These are phyloP conservation scores for Daldinia caldariorum DNA, from an alignment of 495 filamentous ascomycete species.

Conservation along the genomic window DNA sequence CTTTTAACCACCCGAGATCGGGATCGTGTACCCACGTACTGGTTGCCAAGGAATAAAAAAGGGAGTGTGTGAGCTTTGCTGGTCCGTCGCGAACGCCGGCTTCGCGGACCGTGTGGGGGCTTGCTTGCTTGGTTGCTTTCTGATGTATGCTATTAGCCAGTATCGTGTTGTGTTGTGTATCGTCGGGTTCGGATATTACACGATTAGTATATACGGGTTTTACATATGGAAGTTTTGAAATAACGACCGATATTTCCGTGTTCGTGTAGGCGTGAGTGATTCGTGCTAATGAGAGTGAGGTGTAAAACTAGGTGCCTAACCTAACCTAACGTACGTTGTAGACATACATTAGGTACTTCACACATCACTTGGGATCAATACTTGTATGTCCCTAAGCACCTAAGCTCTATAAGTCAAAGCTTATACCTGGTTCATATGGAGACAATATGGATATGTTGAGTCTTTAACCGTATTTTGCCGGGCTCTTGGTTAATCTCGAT, in stretches of 20 bases:
- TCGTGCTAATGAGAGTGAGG: not conserved
- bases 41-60: not conserved
- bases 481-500: not conserved
- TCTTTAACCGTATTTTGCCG: not conserved
- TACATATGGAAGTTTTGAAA: slow-evolving; percentile 4
- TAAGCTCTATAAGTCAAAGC: not conserved
- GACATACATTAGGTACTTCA: not conserved
- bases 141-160: slow-evolving; percentile 15
- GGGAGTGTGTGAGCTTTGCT: not conserved
- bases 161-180: not conserved
- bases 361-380: not conserved
- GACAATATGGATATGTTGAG: not conserved
- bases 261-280: not conserved
- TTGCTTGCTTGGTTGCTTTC: slow-evolving; percentile 6
- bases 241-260: not conserved
- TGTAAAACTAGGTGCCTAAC: not conserved
- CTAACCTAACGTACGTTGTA: too few species aligned
- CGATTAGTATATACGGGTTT: slow-evolving; percentile 15
- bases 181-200: not conserved
- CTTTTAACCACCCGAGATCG: too few species aligned
- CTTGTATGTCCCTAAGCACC: not conserved
- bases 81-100: slow-evolving; percentile 10
- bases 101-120: slow-evolving; percentile 6
- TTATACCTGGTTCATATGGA: not conserved
- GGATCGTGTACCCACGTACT: not conserved